Percentiles rank a stretch among this genome's conserved stretches.
These are phyloP conservation scores for Gentiana straminea DNA, from an alignment of 257 asterid genomes.

Conservation along the genomic window DNA sequence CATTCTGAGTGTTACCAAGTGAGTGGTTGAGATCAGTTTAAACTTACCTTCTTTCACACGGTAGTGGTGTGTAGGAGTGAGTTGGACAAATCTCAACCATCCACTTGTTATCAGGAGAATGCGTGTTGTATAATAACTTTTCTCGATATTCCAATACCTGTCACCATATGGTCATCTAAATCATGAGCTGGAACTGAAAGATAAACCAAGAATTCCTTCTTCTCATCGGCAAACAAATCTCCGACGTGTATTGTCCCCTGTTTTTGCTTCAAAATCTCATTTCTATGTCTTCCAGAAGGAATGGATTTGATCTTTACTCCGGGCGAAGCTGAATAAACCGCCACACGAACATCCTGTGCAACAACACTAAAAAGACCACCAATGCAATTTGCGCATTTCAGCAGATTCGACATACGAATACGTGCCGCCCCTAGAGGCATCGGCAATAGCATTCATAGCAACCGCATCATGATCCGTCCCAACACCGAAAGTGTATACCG, in stretches of 20 bases:
- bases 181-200: conserved; percentile 1
- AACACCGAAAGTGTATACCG: conserved; percentile 7
- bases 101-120: too few species aligned
- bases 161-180: too few species aligned
- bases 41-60: too few species aligned
- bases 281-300: conserved; percentile 10
- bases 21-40: too few species aligned
- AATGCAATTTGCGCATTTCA: conserved; percentile 28
- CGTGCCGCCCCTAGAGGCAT: conserved; percentile 35
- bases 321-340: conserved; percentile 13
- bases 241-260: conserved; percentile 5
- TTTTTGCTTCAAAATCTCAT: conserved; percentile 1
- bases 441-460: conserved; percentile 30
- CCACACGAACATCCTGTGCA: conserved; percentile 24
- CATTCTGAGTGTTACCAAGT: too few species aligned
- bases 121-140: too few species aligned
- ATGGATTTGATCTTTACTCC: conserved; percentile 29
- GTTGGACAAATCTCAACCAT: too few species aligned
- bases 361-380: conserved; percentile 42
- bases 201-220: conserved; percentile 9
- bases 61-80: too few species aligned
- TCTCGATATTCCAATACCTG: too few species aligned
- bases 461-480: conserved; percentile 10
- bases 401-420: conserved; percentile 32
- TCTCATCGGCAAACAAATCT: conserved; percentile 16